phyloP scores from a whole-genome alignment of 768 basidiomycete species.

The Russula dissimulans region DNA sequence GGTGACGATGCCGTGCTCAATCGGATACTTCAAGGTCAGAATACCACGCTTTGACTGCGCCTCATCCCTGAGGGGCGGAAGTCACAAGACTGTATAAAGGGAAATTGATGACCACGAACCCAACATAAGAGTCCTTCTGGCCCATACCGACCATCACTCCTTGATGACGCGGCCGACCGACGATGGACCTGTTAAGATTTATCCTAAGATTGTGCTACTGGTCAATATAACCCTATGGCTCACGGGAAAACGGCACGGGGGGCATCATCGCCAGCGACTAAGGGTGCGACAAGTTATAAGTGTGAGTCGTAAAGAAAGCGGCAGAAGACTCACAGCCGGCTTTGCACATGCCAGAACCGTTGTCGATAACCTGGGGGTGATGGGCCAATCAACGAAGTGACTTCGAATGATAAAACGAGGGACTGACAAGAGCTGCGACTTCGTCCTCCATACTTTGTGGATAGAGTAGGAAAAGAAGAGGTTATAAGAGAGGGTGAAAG shows the following conservation, averaged over 20 bases:
- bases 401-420: not conserved
- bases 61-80: conserved; percentile 52
- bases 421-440: conserved; percentile 45
- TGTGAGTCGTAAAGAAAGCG: conserved; percentile 25
- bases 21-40: conserved; percentile 86
- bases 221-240: conserved; percentile 27
- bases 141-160: conserved; percentile 98
- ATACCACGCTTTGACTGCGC: conserved; percentile 95
- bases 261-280: conserved; percentile 79
- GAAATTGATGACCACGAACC: conserved; percentile 39
- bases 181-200: conserved; percentile 56
- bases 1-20: conserved; percentile 90
- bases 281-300: conserved; percentile 76
- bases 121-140: conserved; percentile 93
- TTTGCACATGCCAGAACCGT: conserved; percentile 99
- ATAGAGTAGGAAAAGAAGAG: conserved; percentile 1
- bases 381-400: not conserved
- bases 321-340: conserved; percentile 74
- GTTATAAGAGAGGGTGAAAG: not conserved
- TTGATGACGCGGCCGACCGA: conserved; percentile 89
- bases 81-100: conserved; percentile 9
- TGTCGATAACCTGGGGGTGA: conserved; percentile 64
- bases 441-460: conserved; percentile 50
- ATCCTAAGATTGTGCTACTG: conserved; percentile 1
- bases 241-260: conserved; percentile 95